Evolutionary conservation across 75 land plant species (phyloP).

Genomic region (Pinus albicaulis): DNA sequence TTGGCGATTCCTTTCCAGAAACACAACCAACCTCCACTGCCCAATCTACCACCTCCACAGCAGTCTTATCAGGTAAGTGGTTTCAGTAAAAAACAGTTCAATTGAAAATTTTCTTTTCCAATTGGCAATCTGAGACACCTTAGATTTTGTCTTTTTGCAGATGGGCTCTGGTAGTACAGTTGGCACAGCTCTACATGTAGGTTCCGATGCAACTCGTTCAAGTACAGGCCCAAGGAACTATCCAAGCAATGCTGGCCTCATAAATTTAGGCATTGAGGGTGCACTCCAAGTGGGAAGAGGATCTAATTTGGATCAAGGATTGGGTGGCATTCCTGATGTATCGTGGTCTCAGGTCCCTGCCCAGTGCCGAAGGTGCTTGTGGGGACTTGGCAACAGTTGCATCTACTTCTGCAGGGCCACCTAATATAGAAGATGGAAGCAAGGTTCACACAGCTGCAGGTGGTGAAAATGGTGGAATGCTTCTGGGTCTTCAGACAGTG

Average conservation of each 20-base stretch:
- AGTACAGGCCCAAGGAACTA: background rate
- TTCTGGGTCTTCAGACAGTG: background rate
- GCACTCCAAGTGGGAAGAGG: background rate
- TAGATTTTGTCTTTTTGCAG: background rate
- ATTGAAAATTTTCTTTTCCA: no score
- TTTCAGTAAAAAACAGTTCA: background rate
- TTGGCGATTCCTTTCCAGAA: slow-evolving; percentile 18
- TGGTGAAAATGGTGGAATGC: background rate
- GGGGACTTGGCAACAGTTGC: slow-evolving; percentile 1
- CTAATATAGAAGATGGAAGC: slow-evolving; percentile 9
- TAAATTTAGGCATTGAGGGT: slow-evolving; percentile 5
- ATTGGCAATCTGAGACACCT: no score
- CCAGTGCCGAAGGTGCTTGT: background rate
- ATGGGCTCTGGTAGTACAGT: slow-evolving; percentile 1
- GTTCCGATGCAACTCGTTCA: background rate
- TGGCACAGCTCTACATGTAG: background rate
- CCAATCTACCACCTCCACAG: slow-evolving; percentile 31
- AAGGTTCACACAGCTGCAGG: no score
- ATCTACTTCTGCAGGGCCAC: background rate
- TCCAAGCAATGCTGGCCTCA: background rate
- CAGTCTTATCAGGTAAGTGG: slow-evolving; percentile 31
- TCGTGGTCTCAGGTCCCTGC: slow-evolving; percentile 3
- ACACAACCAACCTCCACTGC: slow-evolving; percentile 28
- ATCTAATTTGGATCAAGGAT: background rate
- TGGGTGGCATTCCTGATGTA: slow-evolving; percentile 3